phyloP scores from a whole-genome alignment of 2,329 filamentous ascomycete species.

The Aspergillus texensis region DNA sequence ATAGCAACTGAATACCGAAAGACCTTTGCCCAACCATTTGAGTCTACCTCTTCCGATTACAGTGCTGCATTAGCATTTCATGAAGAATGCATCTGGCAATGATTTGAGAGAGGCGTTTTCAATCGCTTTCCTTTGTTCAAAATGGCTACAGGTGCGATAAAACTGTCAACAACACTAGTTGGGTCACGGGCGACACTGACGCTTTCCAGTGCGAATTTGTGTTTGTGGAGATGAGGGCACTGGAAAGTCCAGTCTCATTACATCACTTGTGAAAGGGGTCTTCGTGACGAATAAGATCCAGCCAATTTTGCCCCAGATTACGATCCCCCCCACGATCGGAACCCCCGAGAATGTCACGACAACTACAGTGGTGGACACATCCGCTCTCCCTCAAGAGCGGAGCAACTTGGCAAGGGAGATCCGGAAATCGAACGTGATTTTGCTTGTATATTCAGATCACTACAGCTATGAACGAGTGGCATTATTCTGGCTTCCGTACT shows the following conservation, averaged over 20 bases:
- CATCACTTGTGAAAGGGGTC: conserved; percentile 93
- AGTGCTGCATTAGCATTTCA: background rate
- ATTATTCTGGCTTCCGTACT: conserved; percentile 98
- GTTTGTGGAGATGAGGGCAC: conserved; percentile 95
- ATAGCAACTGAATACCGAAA: background rate
- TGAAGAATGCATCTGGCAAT: conserved; percentile 10
- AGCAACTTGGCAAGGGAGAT: conserved; percentile 90
- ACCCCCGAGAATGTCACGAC: conserved; percentile 97
- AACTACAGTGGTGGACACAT: conserved; percentile 90
- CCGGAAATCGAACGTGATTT: conserved; percentile 93
- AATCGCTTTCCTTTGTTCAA: conserved; percentile 9
- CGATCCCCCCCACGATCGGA: conserved; percentile 87
- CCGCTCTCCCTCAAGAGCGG: conserved; percentile 89
- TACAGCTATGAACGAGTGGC: conserved; percentile 98
- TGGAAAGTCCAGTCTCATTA: conserved; percentile 92
- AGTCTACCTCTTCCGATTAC: background rate
- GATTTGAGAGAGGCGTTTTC: conserved; percentile 15
- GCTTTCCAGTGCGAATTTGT: conserved; percentile 75
- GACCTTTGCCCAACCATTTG: background rate
- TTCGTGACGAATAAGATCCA: conserved; percentile 97
- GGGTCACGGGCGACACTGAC: conserved; percentile 6
- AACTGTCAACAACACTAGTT: conserved; percentile 1
- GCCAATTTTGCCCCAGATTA: conserved; percentile 89
- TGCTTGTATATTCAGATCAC: conserved; percentile 96
- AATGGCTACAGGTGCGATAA: conserved; percentile 30